phyloP scores from a whole-genome alignment of 164 flowering plant genomes.

The Euptelea pleiosperma region DNA sequence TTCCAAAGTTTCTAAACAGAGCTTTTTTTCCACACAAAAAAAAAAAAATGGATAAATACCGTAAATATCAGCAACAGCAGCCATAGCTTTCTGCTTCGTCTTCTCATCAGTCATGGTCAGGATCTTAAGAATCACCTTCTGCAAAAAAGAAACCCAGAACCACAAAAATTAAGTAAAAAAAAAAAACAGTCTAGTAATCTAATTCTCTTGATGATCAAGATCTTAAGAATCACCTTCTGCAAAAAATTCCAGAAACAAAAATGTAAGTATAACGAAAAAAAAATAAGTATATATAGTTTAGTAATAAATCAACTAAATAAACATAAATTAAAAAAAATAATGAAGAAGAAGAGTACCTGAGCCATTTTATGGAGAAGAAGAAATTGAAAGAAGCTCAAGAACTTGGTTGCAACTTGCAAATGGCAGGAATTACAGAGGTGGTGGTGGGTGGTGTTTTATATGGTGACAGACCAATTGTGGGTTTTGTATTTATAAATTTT shows the following conservation, averaged over 20 bases:
- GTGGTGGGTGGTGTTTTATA: background rate
- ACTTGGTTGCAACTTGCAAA: background rate
- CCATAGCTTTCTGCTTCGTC: conserved; percentile 84
- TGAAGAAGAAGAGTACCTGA: conserved; percentile 6
- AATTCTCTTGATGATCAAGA: too few relatives aligned
- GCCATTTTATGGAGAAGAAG: conserved; percentile 7
- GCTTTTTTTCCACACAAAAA: background rate
- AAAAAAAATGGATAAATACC: conserved; percentile 31
- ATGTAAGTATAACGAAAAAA: background rate
- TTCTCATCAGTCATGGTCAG: conserved; percentile 79
- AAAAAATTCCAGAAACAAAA: conserved; percentile 2
- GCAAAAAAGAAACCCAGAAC: too few relatives aligned
- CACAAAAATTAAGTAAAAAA: too few relatives aligned
- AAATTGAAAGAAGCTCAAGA: background rate
- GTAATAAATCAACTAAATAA: background rate
- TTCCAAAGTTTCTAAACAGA: background rate
- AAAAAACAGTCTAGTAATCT: too few relatives aligned
- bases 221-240: too few relatives aligned
- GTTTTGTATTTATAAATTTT: background rate
- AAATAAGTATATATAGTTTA: too few relatives aligned
- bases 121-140: conserved; percentile 66
- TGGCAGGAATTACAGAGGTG: background rate
- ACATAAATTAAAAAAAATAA: background rate
- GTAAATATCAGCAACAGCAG: conserved; percentile 75
- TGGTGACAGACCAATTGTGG: background rate